Base-by-base conservation (phyloP, 1,284 basidiomycete species). In the Sutorius eximius region DNA sequence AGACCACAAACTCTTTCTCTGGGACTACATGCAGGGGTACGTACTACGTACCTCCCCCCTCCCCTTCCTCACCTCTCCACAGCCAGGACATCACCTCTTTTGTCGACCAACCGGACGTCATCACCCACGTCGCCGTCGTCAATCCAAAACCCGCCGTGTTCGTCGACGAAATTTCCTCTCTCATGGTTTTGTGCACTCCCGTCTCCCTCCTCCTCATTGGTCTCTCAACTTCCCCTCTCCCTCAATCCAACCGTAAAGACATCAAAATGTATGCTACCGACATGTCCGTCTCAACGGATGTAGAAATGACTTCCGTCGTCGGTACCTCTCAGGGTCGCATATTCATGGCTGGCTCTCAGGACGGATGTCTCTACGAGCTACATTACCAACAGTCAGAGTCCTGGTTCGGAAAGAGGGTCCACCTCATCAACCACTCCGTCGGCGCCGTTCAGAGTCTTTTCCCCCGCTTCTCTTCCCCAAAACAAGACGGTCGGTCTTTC, bases 11-110 rank as follows among this genome's bases (percentile, higher is more conserved):
- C 79, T 99, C 40, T 94, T 97, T 67, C 77, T 99, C 29, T 99
- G 97, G 97, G 93, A 98, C 73, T 99, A 98, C 72, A 77, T 87
- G 48, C 92, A 97, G 66, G 92, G 92, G 88, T 93, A 65, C 58
- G 85, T 78, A 33, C 16, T 5, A 42, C 30, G 27, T 24, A 24
- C 11, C 5, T 27, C 15, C 27, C 42, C 30, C 34, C 30, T 22
- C 20, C 37, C 24, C 51, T 32, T 52, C 51, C 29, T 52, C 32
- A 61, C 45, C 49, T 34, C 51, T 41, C 51, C 58, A 33, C 61
- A 91, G 91, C 20, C 84, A 90, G 71, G 91, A 93, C 68, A 85
- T 95, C 63, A 87, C 83, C 64, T 92, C 93, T 24, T 97, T 93
- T 69, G 86, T 91, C 55, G 93, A 97, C 69, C 91, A 96, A 65